Evolutionary conservation across 768 basidiomycete genomes (phyloP).

Genomic region (Pisolithus marmoratus): DNA sequence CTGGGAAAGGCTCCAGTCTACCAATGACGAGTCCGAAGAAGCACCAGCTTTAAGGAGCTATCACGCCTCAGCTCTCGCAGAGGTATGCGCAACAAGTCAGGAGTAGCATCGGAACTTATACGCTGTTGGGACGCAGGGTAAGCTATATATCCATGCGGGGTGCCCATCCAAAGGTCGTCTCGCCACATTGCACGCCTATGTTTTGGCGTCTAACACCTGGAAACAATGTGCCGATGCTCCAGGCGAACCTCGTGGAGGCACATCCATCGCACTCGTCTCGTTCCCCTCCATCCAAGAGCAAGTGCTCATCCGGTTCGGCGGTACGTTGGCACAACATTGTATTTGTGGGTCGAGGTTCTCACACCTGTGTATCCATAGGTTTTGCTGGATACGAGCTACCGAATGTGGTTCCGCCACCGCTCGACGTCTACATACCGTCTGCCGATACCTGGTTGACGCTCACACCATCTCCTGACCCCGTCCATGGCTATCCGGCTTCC

Average conservation of each 20-base stretch:
- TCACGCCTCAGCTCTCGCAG: slow-evolving; percentile 27
- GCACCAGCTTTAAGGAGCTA: slow-evolving; percentile 31
- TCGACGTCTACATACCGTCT: slow-evolving; percentile 32
- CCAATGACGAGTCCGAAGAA: slow-evolving; percentile 22
- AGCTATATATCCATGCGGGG: slow-evolving; percentile 36
- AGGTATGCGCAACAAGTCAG: slow-evolving; percentile 14
- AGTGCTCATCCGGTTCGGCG: slow-evolving; percentile 35
- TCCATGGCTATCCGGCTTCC: slow-evolving; percentile 25
- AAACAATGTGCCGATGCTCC: slow-evolving; percentile 31
- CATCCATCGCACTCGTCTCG: slow-evolving; percentile 28
- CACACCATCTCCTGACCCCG: slow-evolving; percentile 19
- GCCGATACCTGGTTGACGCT: slow-evolving; percentile 19
- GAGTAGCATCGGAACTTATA: not conserved
- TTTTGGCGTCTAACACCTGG: slow-evolving; percentile 26
- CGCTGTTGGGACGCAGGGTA: slow-evolving; percentile 13
- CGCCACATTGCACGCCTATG: slow-evolving; percentile 29
- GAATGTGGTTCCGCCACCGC: slow-evolving; percentile 9
- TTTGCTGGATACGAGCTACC: slow-evolving; percentile 35
- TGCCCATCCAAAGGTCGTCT: slow-evolving; percentile 35
- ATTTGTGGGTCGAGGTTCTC: slow-evolving; percentile 1
- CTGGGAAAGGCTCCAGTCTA: slow-evolving; percentile 27
- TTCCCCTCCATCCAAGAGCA: slow-evolving; percentile 7
- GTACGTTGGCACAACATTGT: slow-evolving; percentile 6
- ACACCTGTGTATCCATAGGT: slow-evolving; percentile 17
- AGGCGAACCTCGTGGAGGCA: slow-evolving; percentile 35